These are phyloP conservation scores for Schizophyllum commune DNA, from an alignment of 1,284 basidiomycete species.

Conservation along the genomic window DNA sequence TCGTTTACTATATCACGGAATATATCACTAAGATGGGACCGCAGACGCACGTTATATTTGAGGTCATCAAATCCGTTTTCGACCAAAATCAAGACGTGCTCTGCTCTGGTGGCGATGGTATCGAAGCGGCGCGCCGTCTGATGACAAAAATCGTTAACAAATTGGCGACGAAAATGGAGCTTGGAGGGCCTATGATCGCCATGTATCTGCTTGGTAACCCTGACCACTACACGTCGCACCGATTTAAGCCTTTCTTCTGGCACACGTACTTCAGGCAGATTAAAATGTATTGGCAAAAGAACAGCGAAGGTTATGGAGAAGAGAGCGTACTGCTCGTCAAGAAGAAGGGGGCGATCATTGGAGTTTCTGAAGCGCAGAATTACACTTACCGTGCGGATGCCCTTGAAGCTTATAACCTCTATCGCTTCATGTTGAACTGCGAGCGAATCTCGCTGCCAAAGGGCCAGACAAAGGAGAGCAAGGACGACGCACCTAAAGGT, in stretches of 20 bases:
- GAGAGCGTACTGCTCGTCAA: not conserved
- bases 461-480: too few species aligned
- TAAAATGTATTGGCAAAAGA: not conserved
- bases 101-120: conserved; percentile 11
- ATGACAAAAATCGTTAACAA: conserved; percentile 29
- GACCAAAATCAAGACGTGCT: conserved; percentile 18
- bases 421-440: not conserved
- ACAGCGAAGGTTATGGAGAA: not conserved
- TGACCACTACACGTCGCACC: conserved; percentile 32
- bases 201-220: conserved; percentile 26
- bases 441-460: not conserved
- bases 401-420: not conserved
- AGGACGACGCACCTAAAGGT: too few species aligned
- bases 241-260: conserved; percentile 27
- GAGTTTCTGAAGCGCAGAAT: not conserved
- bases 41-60: conserved; percentile 28
- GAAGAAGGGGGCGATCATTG: not conserved
- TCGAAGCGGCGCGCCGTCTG: conserved; percentile 19
- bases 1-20: conserved; percentile 34
- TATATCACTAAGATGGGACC: conserved; percentile 33
- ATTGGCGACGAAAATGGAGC: conserved; percentile 29
- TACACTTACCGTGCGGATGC: not conserved
- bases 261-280: conserved; percentile 19
- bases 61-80: conserved; percentile 25
- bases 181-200: conserved; percentile 29